These are phyloP conservation scores for Thelonectria discophora DNA, from an alignment of 2,329 filamentous ascomycete genomes.

Conservation along the genomic window DNA sequence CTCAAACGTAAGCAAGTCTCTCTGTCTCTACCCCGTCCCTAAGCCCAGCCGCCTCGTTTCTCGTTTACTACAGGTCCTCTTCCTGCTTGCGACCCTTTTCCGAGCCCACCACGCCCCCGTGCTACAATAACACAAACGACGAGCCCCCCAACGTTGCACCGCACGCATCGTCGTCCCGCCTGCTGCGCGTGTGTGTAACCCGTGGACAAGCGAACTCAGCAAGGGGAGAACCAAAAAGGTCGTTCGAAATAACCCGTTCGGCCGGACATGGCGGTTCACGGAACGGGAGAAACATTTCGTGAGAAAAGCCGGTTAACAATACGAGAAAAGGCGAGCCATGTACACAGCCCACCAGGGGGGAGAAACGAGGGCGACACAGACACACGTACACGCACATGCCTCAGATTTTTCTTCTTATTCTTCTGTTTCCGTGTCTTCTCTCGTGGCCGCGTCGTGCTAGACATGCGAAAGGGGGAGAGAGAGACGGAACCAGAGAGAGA, in stretches of 20 bases:
- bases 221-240: background rate
- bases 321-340: background rate
- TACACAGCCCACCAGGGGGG: background rate
- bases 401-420: background rate
- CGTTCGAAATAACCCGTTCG: background rate
- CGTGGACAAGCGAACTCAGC: background rate
- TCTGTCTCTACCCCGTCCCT: too few relatives aligned
- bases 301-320: background rate
- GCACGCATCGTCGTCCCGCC: constrained; percentile 5
- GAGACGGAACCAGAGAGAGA: too few relatives aligned
- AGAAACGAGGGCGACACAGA: background rate
- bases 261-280: too few relatives aligned
- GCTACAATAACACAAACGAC: background rate
- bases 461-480: background rate
- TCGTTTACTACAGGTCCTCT: background rate
- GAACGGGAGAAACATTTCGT: background rate
- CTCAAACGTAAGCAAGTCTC: background rate
- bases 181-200: background rate
- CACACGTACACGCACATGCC: background rate
- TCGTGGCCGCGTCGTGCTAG: background rate
- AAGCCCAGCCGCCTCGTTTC: background rate
- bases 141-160: background rate
- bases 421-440: background rate
- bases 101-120: background rate
- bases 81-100: background rate